phyloP scores from a whole-genome alignment of 2,329 filamentous ascomycete species.

The Podosphaera xanthii region DNA sequence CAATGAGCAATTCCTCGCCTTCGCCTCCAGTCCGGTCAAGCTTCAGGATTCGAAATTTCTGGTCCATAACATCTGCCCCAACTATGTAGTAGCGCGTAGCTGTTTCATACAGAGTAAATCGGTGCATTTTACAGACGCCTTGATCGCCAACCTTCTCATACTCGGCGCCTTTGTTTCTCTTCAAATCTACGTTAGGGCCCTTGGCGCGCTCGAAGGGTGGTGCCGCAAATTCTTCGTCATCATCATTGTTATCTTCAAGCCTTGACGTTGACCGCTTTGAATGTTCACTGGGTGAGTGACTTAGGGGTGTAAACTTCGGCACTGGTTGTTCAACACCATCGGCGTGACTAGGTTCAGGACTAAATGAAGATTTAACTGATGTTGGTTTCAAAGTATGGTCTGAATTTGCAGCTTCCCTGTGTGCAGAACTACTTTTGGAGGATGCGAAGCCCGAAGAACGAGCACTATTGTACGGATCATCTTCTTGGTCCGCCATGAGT shows the following conservation, averaged over 20 bases:
- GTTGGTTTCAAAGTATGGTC: slow-evolving; percentile 12
- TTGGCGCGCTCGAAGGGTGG: slow-evolving; percentile 32
- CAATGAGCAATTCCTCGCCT: slow-evolving; percentile 50
- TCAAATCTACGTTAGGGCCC: slow-evolving; percentile 20
- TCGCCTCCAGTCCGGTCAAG: slow-evolving; percentile 73
- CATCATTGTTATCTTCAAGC: slow-evolving; percentile 19
- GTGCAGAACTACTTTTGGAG: slow-evolving; percentile 8
- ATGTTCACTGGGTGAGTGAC: slow-evolving; percentile 6
- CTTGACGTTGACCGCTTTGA: slow-evolving; percentile 7
- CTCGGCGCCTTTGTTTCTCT: slow-evolving; percentile 13
- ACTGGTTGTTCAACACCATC: slow-evolving; percentile 8
- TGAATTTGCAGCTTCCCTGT: slow-evolving; percentile 10
- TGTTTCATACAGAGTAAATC: slow-evolving; percentile 94
- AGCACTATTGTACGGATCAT: slow-evolving; percentile 7
- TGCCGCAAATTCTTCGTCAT: slow-evolving; percentile 33
- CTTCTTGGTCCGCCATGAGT: slow-evolving; percentile 14
- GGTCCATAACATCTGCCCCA: slow-evolving; percentile 74
- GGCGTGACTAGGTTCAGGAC: slow-evolving; percentile 9
- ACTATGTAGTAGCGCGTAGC: slow-evolving; percentile 84
- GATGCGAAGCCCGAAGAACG: slow-evolving; percentile 11
- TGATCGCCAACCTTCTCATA: slow-evolving; percentile 19
- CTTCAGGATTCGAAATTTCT: slow-evolving; percentile 74
- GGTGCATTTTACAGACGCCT: slow-evolving; percentile 52
- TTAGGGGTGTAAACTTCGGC: slow-evolving; percentile 13
- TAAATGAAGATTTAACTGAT: slow-evolving; percentile 15